phyloP scores from a whole-genome alignment of 1,139 yeast species.

The Taphrina pruni region DNA sequence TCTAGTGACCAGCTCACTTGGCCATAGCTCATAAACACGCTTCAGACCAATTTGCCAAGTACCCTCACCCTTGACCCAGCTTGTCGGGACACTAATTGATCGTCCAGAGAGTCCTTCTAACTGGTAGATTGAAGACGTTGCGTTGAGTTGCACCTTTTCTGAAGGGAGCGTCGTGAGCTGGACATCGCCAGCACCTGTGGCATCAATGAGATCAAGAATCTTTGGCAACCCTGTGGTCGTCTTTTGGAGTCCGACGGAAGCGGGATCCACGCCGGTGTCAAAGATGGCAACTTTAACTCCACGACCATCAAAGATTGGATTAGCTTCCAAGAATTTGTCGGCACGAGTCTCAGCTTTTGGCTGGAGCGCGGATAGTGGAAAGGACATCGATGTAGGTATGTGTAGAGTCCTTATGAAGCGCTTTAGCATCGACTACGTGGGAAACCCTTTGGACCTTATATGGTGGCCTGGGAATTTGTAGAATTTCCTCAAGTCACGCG shows the following conservation, averaged over 20 bases:
- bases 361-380: conserved; percentile 23
- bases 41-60: conserved; percentile 44
- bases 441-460: background rate
- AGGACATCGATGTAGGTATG: conserved; percentile 7
- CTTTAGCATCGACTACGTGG: conserved; percentile 9
- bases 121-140: conserved; percentile 2
- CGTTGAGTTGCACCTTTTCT: conserved; percentile 7
- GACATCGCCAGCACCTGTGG: conserved; percentile 43
- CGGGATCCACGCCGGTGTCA: conserved; percentile 45
- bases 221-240: conserved; percentile 43
- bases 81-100: conserved; percentile 34
- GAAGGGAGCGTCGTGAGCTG: conserved; percentile 10
- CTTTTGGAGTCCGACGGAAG: conserved; percentile 40
- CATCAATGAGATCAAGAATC: conserved; percentile 43
- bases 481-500: background rate
- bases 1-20: conserved; percentile 40
- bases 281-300: conserved; percentile 43
- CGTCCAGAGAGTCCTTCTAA: conserved; percentile 43
- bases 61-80: conserved; percentile 41
- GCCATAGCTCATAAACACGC: conserved; percentile 43
- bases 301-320: conserved; percentile 43
- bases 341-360: conserved; percentile 43
- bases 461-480: background rate
- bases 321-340: conserved; percentile 35
- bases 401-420: conserved; percentile 18